Evolutionary conservation across 768 basidiomycete genomes (phyloP).

Genomic region (Naganishia antarctica): DNA sequence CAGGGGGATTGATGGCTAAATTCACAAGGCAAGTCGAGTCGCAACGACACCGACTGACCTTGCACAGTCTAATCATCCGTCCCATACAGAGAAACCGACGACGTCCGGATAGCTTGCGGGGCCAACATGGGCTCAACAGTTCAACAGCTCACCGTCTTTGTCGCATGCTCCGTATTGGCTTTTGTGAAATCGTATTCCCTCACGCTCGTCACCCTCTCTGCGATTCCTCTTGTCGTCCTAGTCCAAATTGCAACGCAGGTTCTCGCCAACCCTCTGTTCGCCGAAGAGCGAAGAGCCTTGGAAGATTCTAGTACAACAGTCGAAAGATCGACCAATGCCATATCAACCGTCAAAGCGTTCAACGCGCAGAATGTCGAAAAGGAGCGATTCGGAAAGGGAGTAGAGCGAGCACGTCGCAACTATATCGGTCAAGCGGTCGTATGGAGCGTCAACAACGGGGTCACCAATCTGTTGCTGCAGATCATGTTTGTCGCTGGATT

Average conservation of each 20-base stretch:
- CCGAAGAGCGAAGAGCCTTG: conserved; percentile 62
- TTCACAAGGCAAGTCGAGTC: conserved; percentile 64
- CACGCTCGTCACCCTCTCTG: conserved; percentile 84
- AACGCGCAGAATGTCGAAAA: conserved; percentile 65
- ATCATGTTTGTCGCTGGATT: conserved; percentile 94
- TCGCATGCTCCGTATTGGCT: conserved; percentile 75
- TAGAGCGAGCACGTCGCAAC: conserved; percentile 53
- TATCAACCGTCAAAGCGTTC: conserved; percentile 88
- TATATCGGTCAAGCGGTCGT: conserved; percentile 60
- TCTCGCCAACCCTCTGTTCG: conserved; percentile 63
- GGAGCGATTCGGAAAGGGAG: conserved; percentile 54
- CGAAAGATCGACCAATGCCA: conserved; percentile 66
- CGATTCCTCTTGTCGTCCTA: conserved; percentile 74
- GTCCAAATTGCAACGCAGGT: conserved; percentile 71
- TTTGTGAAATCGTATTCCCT: conserved; percentile 74
- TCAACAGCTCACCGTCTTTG: conserved; percentile 72
- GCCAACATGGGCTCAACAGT: conserved; percentile 71
- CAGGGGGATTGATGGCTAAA: conserved; percentile 87
- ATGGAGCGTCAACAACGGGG: conserved; percentile 68
- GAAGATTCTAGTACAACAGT: conserved; percentile 71
- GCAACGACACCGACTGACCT: neutral
- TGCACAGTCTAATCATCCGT: neutral
- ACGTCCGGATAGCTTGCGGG: conserved; percentile 78
- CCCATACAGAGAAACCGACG: conserved; percentile 76
- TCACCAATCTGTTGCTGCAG: conserved; percentile 76